phyloP scores from a whole-genome alignment of 2,329 filamentous ascomycete species.

The Zymoseptoria passerinii region DNA sequence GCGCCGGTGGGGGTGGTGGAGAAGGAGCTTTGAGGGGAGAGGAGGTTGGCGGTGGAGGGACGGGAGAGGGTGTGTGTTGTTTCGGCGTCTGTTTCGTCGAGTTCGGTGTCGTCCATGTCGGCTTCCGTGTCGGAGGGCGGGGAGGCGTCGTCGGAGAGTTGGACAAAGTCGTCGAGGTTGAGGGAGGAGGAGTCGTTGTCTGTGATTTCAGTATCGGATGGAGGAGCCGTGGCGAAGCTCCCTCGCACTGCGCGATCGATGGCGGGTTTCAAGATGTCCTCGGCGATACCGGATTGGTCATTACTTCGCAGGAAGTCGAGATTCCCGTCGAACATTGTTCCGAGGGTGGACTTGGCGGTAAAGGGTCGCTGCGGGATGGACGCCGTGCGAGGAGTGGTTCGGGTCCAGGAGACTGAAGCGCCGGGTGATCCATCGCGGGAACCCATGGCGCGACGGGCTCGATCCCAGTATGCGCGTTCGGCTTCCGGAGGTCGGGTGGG shows the following conservation, averaged over 20 bases:
- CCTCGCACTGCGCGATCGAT: conserved; percentile 32
- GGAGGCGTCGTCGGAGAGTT: conserved; percentile 18
- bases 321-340: conserved; percentile 29
- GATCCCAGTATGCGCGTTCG: conserved; percentile 25
- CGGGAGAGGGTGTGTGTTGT: conserved; percentile 7
- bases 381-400: conserved; percentile 13
- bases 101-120: not conserved
- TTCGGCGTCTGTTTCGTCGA: conserved; percentile 26
- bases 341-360: conserved; percentile 28
- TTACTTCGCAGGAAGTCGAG: conserved; percentile 63
- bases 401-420: conserved; percentile 18
- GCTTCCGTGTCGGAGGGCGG: not conserved
- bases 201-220: conserved; percentile 9
- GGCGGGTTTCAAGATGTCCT: conserved; percentile 30
- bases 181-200: conserved; percentile 13
- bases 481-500: conserved; percentile 13
- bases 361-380: conserved; percentile 22
- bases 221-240: conserved; percentile 46
- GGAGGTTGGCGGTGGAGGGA: conserved; percentile 41
- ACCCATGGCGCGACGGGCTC: conserved; percentile 18
- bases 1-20: conserved; percentile 13
- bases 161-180: conserved; percentile 23
- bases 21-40: conserved; percentile 11
- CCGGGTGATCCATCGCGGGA: conserved; percentile 26
- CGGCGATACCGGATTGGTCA: conserved; percentile 46